Evolutionary conservation across 768 basidiomycete species (phyloP).

Genomic region (Tricholoma terreum): DNA sequence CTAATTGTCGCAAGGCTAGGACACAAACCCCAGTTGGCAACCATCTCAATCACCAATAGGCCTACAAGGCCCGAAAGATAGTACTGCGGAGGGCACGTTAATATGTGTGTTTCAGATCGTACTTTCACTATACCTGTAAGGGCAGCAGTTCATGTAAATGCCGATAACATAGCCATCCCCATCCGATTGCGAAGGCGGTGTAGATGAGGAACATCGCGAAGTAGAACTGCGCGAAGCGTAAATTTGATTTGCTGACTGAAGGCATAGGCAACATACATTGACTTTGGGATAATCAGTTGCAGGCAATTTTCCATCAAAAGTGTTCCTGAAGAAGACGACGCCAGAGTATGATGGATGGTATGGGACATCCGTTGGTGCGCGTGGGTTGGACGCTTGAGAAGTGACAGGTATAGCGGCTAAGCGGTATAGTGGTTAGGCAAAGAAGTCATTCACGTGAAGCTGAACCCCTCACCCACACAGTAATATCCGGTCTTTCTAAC

Average conservation of each 20-base stretch:
- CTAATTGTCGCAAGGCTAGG: background rate
- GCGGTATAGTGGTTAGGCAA: background rate
- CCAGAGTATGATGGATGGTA: slow-evolving; percentile 80
- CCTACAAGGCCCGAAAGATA: slow-evolving; percentile 88
- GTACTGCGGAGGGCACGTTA: slow-evolving; percentile 45
- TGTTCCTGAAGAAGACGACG: slow-evolving; percentile 80
- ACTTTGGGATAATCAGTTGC: slow-evolving; percentile 98
- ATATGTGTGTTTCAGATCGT: background rate
- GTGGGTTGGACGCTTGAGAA: slow-evolving; percentile 45
- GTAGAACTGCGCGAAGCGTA: slow-evolving; percentile 64
- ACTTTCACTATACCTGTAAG: slow-evolving; percentile 57
- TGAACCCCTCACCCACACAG: slow-evolving; percentile 75
- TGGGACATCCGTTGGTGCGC: slow-evolving; percentile 48
- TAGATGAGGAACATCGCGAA: slow-evolving; percentile 83
- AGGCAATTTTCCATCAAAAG: slow-evolving; percentile 83
- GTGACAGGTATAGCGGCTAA: slow-evolving; percentile 88
- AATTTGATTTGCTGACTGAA: background rate
- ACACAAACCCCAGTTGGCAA: slow-evolving; percentile 78
- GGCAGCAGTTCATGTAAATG: slow-evolving; percentile 83
- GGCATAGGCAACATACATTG: slow-evolving; percentile 51
- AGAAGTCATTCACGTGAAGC: slow-evolving; percentile 4
- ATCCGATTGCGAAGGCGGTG: slow-evolving; percentile 57
- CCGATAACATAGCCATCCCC: slow-evolving; percentile 83
- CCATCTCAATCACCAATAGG: slow-evolving; percentile 90
- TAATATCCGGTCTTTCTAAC: slow-evolving; percentile 92